These are phyloP conservation scores for Candida golubevii DNA, from an alignment of 805 yeast genomes.

Conservation along the genomic window DNA sequence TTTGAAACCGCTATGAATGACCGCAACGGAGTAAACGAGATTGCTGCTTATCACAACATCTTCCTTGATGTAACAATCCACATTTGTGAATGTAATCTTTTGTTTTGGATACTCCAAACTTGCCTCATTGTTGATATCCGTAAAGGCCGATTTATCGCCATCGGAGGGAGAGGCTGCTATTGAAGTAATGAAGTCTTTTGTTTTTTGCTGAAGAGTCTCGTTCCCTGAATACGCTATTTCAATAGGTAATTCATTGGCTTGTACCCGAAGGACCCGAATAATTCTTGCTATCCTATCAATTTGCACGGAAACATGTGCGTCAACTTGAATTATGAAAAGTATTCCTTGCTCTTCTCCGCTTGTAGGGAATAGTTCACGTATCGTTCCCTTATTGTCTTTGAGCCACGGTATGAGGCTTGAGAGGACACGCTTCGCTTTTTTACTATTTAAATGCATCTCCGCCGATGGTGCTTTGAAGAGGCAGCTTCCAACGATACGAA, in stretches of 20 bases:
- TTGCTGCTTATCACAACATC: background rate
- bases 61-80: constrained; percentile 14
- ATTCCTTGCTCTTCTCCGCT: constrained; percentile 28
- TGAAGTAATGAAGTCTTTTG: background rate
- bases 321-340: constrained; percentile 25
- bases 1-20: constrained; percentile 5
- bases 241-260: constrained; percentile 28
- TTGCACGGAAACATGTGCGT: constrained; percentile 8
- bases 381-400: background rate
- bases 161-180: constrained; percentile 7
- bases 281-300: constrained; percentile 19
- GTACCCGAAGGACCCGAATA: constrained; percentile 22
- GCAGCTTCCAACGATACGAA: constrained; percentile 13
- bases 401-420: constrained; percentile 4
- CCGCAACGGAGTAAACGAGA: constrained; percentile 1
- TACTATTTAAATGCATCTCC: background rate
- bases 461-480: background rate
- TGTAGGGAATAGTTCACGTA: constrained; percentile 1
- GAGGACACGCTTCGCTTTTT: background rate
- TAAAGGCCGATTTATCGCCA: background rate
- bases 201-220: constrained; percentile 7
- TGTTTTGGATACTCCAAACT: constrained; percentile 13
- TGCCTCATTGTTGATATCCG: background rate
- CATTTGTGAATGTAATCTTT: constrained; percentile 26
- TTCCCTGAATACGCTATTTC: constrained; percentile 21